phyloP scores from a whole-genome alignment of 2,329 filamentous ascomycete genomes.

The Fusarium sulawesiense region DNA sequence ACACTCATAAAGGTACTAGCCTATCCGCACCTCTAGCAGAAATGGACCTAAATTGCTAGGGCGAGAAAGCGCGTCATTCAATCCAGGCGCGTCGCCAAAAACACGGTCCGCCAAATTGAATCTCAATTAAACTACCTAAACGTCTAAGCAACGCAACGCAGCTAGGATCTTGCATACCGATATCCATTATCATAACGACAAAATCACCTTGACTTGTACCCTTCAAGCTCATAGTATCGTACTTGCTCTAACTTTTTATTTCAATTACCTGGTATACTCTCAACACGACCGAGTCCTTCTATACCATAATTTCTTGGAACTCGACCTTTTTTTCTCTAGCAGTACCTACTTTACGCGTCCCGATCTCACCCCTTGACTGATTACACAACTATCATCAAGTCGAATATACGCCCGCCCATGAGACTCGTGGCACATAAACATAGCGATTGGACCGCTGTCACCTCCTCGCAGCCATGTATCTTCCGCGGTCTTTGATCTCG shows the following conservation, averaged over 20 bases:
- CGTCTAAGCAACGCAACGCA: slow-evolving; percentile 19
- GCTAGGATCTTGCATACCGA: slow-evolving; percentile 8
- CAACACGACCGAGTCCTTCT: background rate
- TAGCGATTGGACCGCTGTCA: slow-evolving; percentile 32
- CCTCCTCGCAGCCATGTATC: slow-evolving; percentile 76
- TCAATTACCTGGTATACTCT: slow-evolving; percentile 1
- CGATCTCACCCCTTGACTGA: slow-evolving; percentile 21
- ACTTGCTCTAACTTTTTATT: background rate
- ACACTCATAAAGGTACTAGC: background rate
- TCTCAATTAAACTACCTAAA: slow-evolving; percentile 23
- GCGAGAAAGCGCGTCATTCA: slow-evolving; percentile 41
- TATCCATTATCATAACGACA: slow-evolving; percentile 17
- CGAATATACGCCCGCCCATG: slow-evolving; percentile 42
- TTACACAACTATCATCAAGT: slow-evolving; percentile 12
- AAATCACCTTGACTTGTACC: slow-evolving; percentile 4
- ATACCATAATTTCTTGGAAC: background rate
- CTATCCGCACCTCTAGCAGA: no score
- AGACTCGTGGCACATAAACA: slow-evolving; percentile 31
- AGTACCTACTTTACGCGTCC: slow-evolving; percentile 39
- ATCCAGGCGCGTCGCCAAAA: slow-evolving; percentile 47
- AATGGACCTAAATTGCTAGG: slow-evolving; percentile 28
- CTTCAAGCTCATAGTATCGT: background rate
- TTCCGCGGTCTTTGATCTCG: slow-evolving; percentile 87
- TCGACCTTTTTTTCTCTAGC: background rate
- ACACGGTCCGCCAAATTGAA: slow-evolving; percentile 45